These are phyloP conservation scores for Chaetomium tenue DNA, from an alignment of 495 filamentous ascomycete genomes.

Conservation along the genomic window DNA sequence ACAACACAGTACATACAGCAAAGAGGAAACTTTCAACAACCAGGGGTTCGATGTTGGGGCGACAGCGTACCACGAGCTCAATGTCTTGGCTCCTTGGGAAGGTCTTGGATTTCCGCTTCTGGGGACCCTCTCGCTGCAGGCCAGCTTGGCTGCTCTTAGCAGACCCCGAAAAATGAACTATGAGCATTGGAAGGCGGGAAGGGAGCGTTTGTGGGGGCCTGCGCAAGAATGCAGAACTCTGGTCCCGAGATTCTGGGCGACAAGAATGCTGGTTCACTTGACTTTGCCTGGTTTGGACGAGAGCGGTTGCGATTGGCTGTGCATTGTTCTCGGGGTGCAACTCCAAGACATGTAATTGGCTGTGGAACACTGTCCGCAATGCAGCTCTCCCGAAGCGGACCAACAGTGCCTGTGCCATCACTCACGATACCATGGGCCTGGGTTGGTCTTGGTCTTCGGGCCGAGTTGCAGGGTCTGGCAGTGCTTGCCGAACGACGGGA, in stretches of 20 bases:
- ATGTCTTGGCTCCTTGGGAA: neutral
- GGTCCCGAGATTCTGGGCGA: slow-evolving; percentile 17
- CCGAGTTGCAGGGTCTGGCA: slow-evolving; percentile 6
- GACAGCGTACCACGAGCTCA: neutral
- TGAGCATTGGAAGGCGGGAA: neutral
- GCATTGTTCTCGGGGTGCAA: neutral
- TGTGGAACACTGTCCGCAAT: neutral
- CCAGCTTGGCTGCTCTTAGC: neutral
- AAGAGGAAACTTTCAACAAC: neutral
- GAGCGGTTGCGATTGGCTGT: slow-evolving; percentile 7
- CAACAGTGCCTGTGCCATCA: neutral
- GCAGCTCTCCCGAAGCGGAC: slow-evolving; percentile 4
- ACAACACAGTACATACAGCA: too few species aligned
- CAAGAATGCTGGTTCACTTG: neutral
- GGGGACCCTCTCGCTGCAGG: neutral
- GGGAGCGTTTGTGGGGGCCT: neutral
- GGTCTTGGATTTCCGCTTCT: neutral
- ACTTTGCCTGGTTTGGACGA: neutral
- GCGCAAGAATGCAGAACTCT: slow-evolving; percentile 16
- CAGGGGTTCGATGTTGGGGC: neutral
- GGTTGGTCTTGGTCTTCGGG: slow-evolving; percentile 1
- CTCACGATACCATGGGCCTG: slow-evolving; percentile 1
- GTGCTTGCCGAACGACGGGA: neutral
- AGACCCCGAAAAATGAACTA: neutral
- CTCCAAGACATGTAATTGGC: slow-evolving; percentile 3